Conservation (phyloP, 2,329 filamentous ascomycete species). For the Phialophora verrucosa region DNA sequence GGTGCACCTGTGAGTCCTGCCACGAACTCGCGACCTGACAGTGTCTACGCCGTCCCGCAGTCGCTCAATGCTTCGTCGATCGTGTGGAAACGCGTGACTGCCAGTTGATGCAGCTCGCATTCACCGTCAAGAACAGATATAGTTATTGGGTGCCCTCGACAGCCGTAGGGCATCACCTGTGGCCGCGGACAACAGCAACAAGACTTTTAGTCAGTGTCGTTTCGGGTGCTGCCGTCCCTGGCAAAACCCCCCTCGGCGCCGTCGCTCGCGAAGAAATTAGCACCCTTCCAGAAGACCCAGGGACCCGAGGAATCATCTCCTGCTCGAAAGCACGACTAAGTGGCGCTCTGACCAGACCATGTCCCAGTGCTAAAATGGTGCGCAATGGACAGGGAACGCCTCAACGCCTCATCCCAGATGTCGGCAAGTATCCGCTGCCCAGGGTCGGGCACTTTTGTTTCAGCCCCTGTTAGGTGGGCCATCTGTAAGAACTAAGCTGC, state of each 20-base stretch:
- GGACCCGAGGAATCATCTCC: slow-evolving; percentile 14
- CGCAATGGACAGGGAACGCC: slow-evolving; percentile 21
- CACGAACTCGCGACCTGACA: background rate
- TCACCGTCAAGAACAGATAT: background rate
- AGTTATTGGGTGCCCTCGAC: slow-evolving; percentile 18
- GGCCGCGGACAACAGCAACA: background rate
- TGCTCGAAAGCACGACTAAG: slow-evolving; percentile 10
- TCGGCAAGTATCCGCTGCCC: slow-evolving; percentile 31
- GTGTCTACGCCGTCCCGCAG: background rate
- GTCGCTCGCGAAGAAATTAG: slow-evolving; percentile 27
- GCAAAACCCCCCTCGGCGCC: background rate
- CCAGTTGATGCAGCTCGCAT: slow-evolving; percentile 16
- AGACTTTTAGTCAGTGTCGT: background rate
- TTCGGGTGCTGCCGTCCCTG: background rate
- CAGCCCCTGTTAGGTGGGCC: slow-evolving; percentile 33
- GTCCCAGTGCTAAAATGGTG: slow-evolving; percentile 20
- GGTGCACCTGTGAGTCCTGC: background rate
- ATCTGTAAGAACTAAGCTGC: slow-evolving; percentile 33
- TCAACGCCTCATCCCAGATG: slow-evolving; percentile 28
- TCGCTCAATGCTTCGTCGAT: slow-evolving; percentile 6
- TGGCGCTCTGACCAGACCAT: slow-evolving; percentile 25
- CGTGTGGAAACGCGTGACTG: slow-evolving; percentile 24
- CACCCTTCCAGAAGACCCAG: slow-evolving; percentile 31
- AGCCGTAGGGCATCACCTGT: slow-evolving; percentile 24
- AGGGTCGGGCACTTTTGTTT: slow-evolving; percentile 34